phyloP scores from a whole-genome alignment of 768 basidiomycete genomes.

The Mrakia blollopis region DNA sequence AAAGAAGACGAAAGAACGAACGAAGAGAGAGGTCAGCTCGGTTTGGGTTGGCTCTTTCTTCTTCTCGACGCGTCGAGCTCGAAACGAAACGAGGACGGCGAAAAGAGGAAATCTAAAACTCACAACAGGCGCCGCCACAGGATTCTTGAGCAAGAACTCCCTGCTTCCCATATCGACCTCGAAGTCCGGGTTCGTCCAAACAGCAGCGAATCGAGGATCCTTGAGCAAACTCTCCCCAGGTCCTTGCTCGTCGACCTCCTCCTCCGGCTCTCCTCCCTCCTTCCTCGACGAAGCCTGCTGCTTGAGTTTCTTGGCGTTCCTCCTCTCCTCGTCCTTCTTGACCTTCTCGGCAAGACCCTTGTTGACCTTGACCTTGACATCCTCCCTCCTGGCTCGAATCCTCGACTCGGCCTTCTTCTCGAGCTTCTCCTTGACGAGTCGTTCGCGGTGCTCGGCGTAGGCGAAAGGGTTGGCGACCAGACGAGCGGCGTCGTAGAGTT shows the following conservation, averaged over 20 bases:
- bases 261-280: conserved; percentile 6
- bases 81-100: too few relatives aligned
- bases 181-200: conserved; percentile 89
- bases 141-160: conserved; percentile 90
- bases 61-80: too few relatives aligned
- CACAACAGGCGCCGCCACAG: conserved; percentile 57
- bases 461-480: conserved; percentile 94
- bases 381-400: conserved; percentile 74
- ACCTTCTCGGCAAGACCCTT: conserved; percentile 83
- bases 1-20: conserved; percentile 13
- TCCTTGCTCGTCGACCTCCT: conserved; percentile 30
- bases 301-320: conserved; percentile 40
- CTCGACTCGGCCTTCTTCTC: conserved; percentile 89
- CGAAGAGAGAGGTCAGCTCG: neutral
- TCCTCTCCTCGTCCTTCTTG: conserved; percentile 48
- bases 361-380: conserved; percentile 58
- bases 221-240: conserved; percentile 54
- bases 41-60: too few relatives aligned
- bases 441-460: conserved; percentile 89
- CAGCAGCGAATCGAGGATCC: conserved; percentile 81
- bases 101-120: conserved; percentile 34
- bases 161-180: conserved; percentile 80
- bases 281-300: conserved; percentile 33
- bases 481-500: conserved; percentile 90
- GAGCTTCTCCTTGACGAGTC: conserved; percentile 77